Conservation (phyloP, 1,139 yeast genomes). For the Candida pseudoviswanathii region DNA sequence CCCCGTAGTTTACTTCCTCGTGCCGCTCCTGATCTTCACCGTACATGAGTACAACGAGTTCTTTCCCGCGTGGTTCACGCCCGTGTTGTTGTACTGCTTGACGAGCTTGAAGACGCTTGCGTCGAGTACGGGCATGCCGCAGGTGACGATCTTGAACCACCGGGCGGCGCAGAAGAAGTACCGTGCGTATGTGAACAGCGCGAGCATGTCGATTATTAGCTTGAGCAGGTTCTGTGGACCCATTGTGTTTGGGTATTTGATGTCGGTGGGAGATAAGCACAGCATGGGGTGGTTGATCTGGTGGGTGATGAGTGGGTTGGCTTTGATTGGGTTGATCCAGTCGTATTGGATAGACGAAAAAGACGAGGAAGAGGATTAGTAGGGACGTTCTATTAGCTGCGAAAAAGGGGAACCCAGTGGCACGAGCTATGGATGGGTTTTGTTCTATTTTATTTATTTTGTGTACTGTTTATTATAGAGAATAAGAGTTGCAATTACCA, state of each 20-base stretch:
- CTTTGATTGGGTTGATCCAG: conserved; percentile 14
- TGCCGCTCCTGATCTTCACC: conserved; percentile 55
- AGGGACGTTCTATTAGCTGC: too few relatives aligned
- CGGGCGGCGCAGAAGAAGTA: conserved; percentile 52
- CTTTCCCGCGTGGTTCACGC: conserved; percentile 26
- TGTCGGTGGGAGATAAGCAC: conserved; percentile 45
- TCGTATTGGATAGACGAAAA: conserved; percentile 15
- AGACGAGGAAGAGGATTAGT: conserved; percentile 10
- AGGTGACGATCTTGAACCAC: conserved; percentile 47
- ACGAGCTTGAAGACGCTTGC: conserved; percentile 24
- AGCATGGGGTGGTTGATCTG: conserved; percentile 22
- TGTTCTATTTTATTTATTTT: too few relatives aligned
- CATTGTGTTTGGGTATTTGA: conserved; percentile 56
- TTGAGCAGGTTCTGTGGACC: conserved; percentile 63
- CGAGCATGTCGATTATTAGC: conserved; percentile 52
- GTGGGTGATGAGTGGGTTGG: conserved; percentile 15
- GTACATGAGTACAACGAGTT: conserved; percentile 31
- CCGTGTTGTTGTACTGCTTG: conserved; percentile 23
- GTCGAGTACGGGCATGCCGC: conserved; percentile 48
- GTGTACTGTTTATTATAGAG: too few relatives aligned
- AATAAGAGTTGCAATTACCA: too few relatives aligned
- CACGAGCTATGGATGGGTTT: too few relatives aligned
- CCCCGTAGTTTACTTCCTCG: conserved; percentile 49
- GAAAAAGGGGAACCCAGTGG: neutral
- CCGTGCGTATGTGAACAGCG: conserved; percentile 53